Evolutionary conservation across 345 rosid species (phyloP), one percentile per base, ranked within the genome.

Genomic region (Lepidium didymum): DNA sequence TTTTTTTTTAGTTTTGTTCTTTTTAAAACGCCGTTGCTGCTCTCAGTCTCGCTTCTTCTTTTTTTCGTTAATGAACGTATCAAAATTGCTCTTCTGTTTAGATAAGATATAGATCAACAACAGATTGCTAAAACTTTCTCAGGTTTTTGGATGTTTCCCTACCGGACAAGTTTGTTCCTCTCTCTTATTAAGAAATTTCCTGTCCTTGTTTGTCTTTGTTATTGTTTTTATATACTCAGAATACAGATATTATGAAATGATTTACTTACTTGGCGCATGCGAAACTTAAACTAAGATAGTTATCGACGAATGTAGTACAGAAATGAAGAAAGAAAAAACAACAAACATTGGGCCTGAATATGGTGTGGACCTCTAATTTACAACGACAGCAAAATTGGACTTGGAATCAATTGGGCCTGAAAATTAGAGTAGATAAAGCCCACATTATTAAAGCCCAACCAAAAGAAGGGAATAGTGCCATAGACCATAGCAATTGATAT

Each of bases 71-170:
- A 25, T 23, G 8, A 54, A 71, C 63, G 38, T 51, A 37, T 51
- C 74, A 36, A 13, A 34, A 3, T 33, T 41, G 35, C 45, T n/a
- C 37, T 45, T 69, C 29, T 41, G 59, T 56, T 70, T 51, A 63
- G 76, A 46, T 42, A 37, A 59, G 31, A 12, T 38, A 45, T 46
- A 62, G 69, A 54, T 62, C 31, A 47, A 19, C 31, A 19, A 19
- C 63, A 70, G 75, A 62, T 62, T 62, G 47, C 34, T 43, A 4
- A 36, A 7, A 69, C 73, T 13, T 18, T 69, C 42, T 62, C 64
- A 42, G 42, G 68, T 54, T 62, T 56, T 53, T 45, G 29, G 19
- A 25, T 54, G 15, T 70, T 42, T 21, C 62, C 7, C 23, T 62
- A 35, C 63, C 49, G 49, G 56, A 54, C 69, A 47, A 54, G 62